Evolutionary conservation across 805 yeast species (phyloP).

Genomic region (Cyberlindnera euphorbiae): DNA sequence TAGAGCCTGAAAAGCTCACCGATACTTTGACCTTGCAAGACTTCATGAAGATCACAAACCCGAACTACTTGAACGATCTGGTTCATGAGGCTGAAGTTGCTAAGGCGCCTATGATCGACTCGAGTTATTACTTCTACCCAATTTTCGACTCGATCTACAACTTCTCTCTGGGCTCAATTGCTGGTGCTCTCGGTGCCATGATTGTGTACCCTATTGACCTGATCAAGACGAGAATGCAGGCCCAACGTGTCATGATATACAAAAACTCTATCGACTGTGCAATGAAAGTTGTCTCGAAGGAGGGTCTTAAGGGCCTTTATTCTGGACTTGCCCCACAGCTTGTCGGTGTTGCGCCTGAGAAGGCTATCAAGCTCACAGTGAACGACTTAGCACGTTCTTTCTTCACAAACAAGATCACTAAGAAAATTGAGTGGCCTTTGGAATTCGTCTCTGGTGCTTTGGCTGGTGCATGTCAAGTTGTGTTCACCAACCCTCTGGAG

Average conservation of each 20-base stretch:
- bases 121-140: constrained; percentile 43
- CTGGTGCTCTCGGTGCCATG: constrained; percentile 98
- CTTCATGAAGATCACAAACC: constrained; percentile 36
- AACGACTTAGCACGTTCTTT: constrained; percentile 81
- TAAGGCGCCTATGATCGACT: constrained; percentile 15
- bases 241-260: constrained; percentile 74
- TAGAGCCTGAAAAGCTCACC: constrained; percentile 10
- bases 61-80: constrained; percentile 31
- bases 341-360: constrained; percentile 97
- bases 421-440: constrained; percentile 46
- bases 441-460: constrained; percentile 87
- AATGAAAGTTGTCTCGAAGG: constrained; percentile 64
- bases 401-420: constrained; percentile 50
- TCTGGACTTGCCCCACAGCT: constrained; percentile 92
- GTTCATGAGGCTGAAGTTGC: constrained; percentile 16
- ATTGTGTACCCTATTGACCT: constrained; percentile 95
- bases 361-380: constrained; percentile 92
- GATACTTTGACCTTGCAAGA: constrained; percentile 29
- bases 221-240: constrained; percentile 96
- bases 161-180: constrained; percentile 85
- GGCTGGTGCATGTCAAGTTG: constrained; percentile 96
- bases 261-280: constrained; percentile 84
- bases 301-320: constrained; percentile 82
- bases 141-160: constrained; percentile 86
- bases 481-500: constrained; percentile 94